Evolutionary conservation across 257 asterid species (phyloP), one percentile per base, ranked within the genome.

Genomic region (Buddleja alternifolia): DNA sequence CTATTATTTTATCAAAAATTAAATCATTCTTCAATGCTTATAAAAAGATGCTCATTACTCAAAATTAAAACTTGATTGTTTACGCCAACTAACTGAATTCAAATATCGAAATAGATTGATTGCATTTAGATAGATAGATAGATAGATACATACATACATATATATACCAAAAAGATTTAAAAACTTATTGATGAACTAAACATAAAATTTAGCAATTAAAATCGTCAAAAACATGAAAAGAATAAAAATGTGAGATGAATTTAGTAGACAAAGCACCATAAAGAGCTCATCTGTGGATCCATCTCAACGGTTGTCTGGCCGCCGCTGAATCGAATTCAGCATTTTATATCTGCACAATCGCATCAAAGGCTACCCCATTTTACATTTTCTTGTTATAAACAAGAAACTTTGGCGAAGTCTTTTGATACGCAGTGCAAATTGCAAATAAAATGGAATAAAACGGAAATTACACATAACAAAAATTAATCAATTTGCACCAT

Each of bases 281-380:
- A 36, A 19, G 82, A 55, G 66, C 57, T 47, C 10, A 66, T 77
- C 86, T 56, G 86, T 78, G 81, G 83, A 82, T 73, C 81, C 81
- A 82, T 78, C 83, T 37, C 83, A 78, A 48, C 86, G 86, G 83
- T 81, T 78, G 86, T 81, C 83, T 78, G 83, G 86, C 83, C 86
- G 86, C 86, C 81, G 83, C 83, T 47, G 81, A 69, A 57, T 25
- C 21, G 12, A 64, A 63, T 34, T 60, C 86, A 54, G 73, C 86
- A 7, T 75, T 78, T 45, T 19, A 72, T 81, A 50, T 81, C 25
- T 56, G 86, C 86, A 81, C 83, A 17, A 1, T 48, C 42, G 69
- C 7, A 1, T 68, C 57, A 12, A 2, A 75, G 75, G n/a, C 68
- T 55, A 12, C 73, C 39, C 81, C 83, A 78, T 56, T 63, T 12